Evolutionary conservation across 768 basidiomycete species (phyloP).

Genomic region (Tephrocybe sp.): DNA sequence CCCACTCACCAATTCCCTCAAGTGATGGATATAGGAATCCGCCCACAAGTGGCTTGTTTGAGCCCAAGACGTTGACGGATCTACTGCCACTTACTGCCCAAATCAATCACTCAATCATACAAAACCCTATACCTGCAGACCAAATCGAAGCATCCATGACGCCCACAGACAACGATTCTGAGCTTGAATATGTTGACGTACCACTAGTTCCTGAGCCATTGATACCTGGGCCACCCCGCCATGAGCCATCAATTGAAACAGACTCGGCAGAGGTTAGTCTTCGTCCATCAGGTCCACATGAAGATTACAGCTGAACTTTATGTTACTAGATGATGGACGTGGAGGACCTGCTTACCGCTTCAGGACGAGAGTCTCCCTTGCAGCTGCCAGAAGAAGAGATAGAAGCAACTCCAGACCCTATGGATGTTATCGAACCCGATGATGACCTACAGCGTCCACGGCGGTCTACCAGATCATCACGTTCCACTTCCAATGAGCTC

Average conservation of each 20-base stretch:
- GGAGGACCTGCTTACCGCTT: constrained; percentile 7
- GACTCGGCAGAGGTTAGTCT: constrained; percentile 9
- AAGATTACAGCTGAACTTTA: not conserved
- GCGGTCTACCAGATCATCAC: constrained; percentile 16
- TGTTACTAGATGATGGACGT: constrained; percentile 16
- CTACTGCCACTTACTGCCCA: no score
- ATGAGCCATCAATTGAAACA: not conserved
- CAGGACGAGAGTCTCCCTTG: not conserved
- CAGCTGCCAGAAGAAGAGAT: not conserved
- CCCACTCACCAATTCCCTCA: not conserved
- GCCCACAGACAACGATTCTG: constrained; percentile 3
- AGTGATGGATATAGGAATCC: no score
- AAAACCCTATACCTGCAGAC: not conserved
- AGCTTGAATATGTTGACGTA: constrained; percentile 13
- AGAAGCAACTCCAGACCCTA: constrained; percentile 3
- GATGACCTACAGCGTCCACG: not conserved
- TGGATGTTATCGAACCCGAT: not conserved
- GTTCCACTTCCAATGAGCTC: constrained; percentile 13
- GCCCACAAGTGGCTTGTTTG: no score
- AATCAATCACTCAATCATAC: no score
- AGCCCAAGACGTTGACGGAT: no score
- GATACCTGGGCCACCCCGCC: not conserved
- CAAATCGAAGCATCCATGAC: not conserved
- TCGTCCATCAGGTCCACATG: not conserved
- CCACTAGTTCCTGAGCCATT: constrained; percentile 2